Conservation (phyloP, 306 rosid species). For the Cicer arietinum region DNA sequence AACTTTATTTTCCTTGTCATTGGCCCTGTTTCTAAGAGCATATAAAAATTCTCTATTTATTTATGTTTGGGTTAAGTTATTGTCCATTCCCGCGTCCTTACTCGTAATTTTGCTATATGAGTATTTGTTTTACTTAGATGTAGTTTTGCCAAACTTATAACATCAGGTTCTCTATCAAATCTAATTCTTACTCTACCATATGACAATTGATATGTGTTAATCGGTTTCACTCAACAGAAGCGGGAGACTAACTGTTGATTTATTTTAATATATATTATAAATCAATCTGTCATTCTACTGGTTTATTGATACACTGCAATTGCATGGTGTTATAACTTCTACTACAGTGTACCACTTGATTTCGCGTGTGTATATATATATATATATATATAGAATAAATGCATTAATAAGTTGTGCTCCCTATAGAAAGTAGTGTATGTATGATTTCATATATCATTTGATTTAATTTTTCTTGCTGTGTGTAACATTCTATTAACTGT, state of each 20-base stretch:
- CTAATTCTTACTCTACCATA: conserved; percentile 28
- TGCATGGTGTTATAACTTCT: not conserved
- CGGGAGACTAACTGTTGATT: conserved; percentile 23
- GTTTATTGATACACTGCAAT: conserved; percentile 14
- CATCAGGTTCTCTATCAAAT: conserved; percentile 13
- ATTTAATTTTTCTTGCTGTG: not conserved
- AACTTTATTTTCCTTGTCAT: conserved; percentile 33
- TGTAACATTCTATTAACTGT: conserved; percentile 27
- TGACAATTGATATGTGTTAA: conserved; percentile 22
- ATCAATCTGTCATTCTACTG: conserved; percentile 13
- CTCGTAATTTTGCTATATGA: not conserved
- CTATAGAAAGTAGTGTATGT: not conserved
- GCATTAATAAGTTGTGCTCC: not conserved
- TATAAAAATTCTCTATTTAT: not conserved
- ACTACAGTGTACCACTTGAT: conserved; percentile 18
- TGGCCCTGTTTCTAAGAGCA: conserved; percentile 17
- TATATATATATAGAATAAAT: too few species aligned
- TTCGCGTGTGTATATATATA: not conserved
- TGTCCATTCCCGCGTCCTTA: not conserved
- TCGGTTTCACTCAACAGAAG: not conserved
- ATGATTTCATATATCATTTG: not conserved
- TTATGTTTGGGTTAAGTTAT: conserved; percentile 21
- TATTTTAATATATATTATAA: conserved; percentile 17
- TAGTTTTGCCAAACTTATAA: conserved; percentile 27
- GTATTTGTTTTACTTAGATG: not conserved